These are phyloP conservation scores for Hyphopichia wangnamkhiaoensis DNA, from an alignment of 1,139 yeast species.

Conservation along the genomic window DNA sequence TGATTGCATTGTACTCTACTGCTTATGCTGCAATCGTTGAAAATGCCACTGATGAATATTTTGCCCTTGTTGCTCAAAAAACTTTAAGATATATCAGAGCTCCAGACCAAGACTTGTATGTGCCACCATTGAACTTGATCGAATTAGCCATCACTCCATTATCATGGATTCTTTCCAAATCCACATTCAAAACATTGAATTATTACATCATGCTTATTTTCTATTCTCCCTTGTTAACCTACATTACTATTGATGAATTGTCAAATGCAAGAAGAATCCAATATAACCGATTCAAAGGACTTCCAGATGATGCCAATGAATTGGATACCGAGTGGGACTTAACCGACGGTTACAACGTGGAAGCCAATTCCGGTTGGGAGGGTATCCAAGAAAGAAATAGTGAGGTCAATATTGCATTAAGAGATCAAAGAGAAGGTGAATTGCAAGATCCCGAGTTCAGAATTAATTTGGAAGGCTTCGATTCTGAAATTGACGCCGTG, in stretches of 20 bases:
- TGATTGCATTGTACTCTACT: conserved; percentile 81
- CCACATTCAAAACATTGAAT: conserved; percentile 38
- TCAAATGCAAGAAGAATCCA: conserved; percentile 66
- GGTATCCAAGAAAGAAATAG: conserved; percentile 40
- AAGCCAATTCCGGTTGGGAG: conserved; percentile 36
- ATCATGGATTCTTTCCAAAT: conserved; percentile 26
- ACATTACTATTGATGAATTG: conserved; percentile 65
- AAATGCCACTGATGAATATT: conserved; percentile 80
- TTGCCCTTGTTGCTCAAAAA: conserved; percentile 83
- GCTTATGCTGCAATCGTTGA: conserved; percentile 82
- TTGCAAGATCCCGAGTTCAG: conserved; percentile 69
- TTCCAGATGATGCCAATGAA: conserved; percentile 82
- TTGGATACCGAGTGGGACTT: conserved; percentile 79
- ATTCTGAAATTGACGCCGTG: conserved; percentile 40
- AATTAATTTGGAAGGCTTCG: conserved; percentile 52
- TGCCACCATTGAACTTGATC: conserved; percentile 80
- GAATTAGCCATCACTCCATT: conserved; percentile 53
- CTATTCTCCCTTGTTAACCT: conserved; percentile 65
- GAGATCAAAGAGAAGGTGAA: conserved; percentile 63
- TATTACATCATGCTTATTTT: conserved; percentile 60
- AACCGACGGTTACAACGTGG: conserved; percentile 68
- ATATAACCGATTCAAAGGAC: conserved; percentile 66
- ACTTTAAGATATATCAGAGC: conserved; percentile 83
- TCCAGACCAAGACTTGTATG: conserved; percentile 83
- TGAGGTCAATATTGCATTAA: conserved; percentile 40